Percentiles rank a stretch among this genome's conserved stretches.
Conservation (phyloP, 495 filamentous ascomycete genomes). For the Aspergillus biplanus region DNA sequence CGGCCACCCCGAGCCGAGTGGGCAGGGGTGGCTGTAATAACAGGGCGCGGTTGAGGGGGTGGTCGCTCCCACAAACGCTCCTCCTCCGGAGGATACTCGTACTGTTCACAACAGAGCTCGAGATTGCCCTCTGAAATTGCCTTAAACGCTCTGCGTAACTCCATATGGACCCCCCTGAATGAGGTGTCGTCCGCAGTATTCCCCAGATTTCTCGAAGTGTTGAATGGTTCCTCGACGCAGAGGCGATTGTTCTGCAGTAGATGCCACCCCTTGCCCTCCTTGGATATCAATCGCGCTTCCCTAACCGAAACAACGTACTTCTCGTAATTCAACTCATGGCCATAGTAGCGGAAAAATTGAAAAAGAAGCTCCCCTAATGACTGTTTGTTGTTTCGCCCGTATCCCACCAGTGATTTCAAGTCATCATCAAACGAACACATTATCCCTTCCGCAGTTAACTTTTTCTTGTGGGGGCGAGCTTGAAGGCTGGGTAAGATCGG, state of each 20-base stretch:
- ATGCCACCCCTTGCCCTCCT: constrained; percentile 86
- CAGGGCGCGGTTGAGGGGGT: constrained; percentile 59
- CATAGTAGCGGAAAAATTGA: constrained; percentile 92
- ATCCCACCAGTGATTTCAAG: constrained; percentile 68
- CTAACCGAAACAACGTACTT: constrained; percentile 83
- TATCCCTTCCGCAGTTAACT: constrained; percentile 59
- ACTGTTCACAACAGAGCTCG: constrained; percentile 80
- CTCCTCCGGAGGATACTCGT: constrained; percentile 82
- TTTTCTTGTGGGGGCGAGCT: constrained; percentile 67
- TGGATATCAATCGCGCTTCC: constrained; percentile 79
- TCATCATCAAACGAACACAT: constrained; percentile 85
- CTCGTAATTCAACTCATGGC: constrained; percentile 89
- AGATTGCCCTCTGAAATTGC: constrained; percentile 75
- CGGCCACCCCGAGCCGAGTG: constrained; percentile 53
- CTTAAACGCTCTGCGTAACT: constrained; percentile 86
- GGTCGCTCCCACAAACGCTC: constrained; percentile 78
- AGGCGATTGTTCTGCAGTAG: constrained; percentile 75
- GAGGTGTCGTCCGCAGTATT: constrained; percentile 96
- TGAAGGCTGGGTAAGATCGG: constrained; percentile 89
- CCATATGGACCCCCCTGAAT: constrained; percentile 85
- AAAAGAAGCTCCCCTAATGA: constrained; percentile 83
- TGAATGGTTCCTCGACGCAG: constrained; percentile 97
- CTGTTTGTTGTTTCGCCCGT: constrained; percentile 80
- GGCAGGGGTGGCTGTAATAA: constrained; percentile 57
- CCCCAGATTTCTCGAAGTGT: constrained; percentile 86